Evolutionary conservation across 495 filamentous ascomycete species (phyloP), one percentile per base, ranked within the genome.

Genomic region (Aspergillus mulundensis): DNA sequence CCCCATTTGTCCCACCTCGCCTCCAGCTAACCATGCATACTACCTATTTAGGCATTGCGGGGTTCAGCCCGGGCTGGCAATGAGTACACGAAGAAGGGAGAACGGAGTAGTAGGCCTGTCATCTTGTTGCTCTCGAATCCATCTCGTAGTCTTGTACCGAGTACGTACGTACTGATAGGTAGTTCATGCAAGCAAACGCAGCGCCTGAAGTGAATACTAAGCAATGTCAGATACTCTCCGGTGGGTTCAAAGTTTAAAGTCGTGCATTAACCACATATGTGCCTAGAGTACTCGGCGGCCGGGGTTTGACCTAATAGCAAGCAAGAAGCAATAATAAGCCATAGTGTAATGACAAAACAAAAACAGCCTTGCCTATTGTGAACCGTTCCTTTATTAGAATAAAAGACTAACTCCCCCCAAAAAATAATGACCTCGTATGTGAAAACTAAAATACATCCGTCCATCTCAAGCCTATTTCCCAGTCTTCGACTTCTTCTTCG

Each of bases 401-500:
- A 15, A 14, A 36, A 15, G 8, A 36, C 32, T 30, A 36, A 36
- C 32, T 36, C 32, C 32, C 32, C 7, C 5, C 32, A 10, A 36
- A 36, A 36, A 36, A 10, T 6, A 36, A 36, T 7, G 14, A 11
- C 6, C 5, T 3, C n/a, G 3, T 40, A 40, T 16, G n/a, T 16
- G 18, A 3, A 46, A 25, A 14, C 12, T 28, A 25, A 28, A 46
- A 46, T 28, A 28, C 43, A 25, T 5, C 12, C 21, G 23, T 25
- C 34, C 34, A 19, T 10, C 32, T 28, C 21, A 23, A 15, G 5
- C 38, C 56, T 61, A 76, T 67, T 70, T 70, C 36, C 67, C 69
- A 57, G 66, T 64, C 64, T 88, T 89, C 23, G 72, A 75, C 75
- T 89, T 90, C 81, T 88, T 89, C 78, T 83, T 87, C 21, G 84